Percentiles rank a stretch among this genome's conserved stretches.
These are phyloP conservation scores for Trichocladium uniseriatum DNA, from an alignment of 495 filamentous ascomycete species.

Conservation along the genomic window DNA sequence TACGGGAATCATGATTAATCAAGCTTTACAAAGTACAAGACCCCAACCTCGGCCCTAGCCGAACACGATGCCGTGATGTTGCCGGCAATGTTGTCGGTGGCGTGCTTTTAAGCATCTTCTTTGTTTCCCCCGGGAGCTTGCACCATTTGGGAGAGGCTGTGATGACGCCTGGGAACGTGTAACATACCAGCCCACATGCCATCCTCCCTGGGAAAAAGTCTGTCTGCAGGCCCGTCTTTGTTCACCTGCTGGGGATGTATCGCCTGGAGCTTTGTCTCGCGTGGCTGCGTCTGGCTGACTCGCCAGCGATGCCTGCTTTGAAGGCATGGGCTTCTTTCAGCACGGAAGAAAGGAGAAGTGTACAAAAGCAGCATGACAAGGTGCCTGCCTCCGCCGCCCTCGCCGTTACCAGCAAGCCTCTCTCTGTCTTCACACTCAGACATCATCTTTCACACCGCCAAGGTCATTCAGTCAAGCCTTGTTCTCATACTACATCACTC, in stretches of 20 bases:
- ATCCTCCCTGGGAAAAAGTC: neutral
- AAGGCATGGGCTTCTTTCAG: conserved; percentile 10
- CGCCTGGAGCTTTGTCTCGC: conserved; percentile 22
- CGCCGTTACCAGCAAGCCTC: neutral
- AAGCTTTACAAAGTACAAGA: no score
- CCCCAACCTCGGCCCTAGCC: neutral
- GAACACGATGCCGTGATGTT: neutral
- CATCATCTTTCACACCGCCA: neutral
- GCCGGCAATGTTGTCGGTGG: conserved; percentile 8
- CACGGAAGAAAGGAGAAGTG: conserved; percentile 10
- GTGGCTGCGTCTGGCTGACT: conserved; percentile 21
- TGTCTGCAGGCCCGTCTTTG: conserved; percentile 16
- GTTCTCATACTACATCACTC: neutral
- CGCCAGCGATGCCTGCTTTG: conserved; percentile 20
- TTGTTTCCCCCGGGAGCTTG: conserved; percentile 8
- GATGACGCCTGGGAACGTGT: conserved; percentile 4
- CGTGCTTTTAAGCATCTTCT: conserved; percentile 6
- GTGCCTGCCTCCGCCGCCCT: neutral
- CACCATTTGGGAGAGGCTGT: neutral
- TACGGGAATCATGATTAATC: no score
- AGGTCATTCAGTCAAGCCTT: no score
- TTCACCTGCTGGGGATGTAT: conserved; percentile 4
- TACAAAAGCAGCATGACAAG: conserved; percentile 17
- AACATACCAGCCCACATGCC: conserved; percentile 3
- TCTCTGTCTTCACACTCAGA: neutral